These are phyloP conservation scores for Eucalyptus urophylla DNA, from an alignment of 345 rosid species.

Conservation along the genomic window DNA sequence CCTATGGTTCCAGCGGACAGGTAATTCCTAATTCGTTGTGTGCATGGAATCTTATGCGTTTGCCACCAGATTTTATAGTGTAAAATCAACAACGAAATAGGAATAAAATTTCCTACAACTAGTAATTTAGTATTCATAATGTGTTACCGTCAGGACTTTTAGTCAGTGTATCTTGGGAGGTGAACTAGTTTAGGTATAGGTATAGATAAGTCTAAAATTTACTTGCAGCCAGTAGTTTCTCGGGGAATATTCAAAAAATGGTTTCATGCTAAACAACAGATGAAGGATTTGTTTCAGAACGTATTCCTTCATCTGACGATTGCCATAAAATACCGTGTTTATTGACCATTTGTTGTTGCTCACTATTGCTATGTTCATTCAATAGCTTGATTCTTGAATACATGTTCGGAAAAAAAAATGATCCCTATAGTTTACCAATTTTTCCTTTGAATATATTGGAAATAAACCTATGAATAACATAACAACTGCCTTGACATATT, in stretches of 20 bases:
- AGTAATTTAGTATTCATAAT: neutral
- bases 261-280: neutral
- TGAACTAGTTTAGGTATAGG: neutral
- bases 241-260: neutral
- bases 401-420: neutral
- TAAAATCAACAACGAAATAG: neutral
- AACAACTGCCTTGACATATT: neutral
- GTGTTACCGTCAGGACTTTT: neutral
- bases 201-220: neutral
- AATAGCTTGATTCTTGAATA: neutral
- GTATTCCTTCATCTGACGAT: neutral
- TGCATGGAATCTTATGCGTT: neutral
- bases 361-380: neutral
- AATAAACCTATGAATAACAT: neutral
- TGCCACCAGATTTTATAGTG: neutral
- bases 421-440: neutral
- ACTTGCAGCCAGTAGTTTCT: neutral
- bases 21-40: constrained; percentile 13
- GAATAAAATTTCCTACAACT: neutral
- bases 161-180: neutral
- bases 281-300: neutral
- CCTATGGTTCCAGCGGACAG: constrained; percentile 89
- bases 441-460: neutral
- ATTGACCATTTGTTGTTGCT: neutral
- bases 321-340: neutral